Conservation (phyloP, 1,139 yeast species). For the Blastobotrys illinoisensis region DNA sequence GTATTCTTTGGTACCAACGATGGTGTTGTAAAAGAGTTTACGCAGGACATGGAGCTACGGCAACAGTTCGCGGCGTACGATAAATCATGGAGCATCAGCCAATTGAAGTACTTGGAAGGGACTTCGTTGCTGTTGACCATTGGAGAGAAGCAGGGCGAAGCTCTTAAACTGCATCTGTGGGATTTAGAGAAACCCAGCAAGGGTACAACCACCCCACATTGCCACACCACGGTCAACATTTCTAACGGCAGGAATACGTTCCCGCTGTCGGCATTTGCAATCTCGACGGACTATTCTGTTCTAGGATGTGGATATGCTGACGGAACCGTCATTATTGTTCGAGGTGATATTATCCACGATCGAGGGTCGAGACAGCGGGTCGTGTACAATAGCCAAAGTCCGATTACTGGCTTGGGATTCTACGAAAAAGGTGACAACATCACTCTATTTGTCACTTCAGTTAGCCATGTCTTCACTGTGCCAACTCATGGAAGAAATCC, state of each 20-base stretch:
- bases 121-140: slow-evolving; percentile 57
- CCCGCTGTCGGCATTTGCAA: slow-evolving; percentile 64
- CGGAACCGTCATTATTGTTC: slow-evolving; percentile 72
- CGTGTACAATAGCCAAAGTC: slow-evolving; percentile 55
- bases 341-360: slow-evolving; percentile 87
- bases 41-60: slow-evolving; percentile 42
- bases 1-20: slow-evolving; percentile 56
- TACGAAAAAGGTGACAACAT: slow-evolving; percentile 36
- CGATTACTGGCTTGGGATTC: slow-evolving; percentile 72
- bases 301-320: slow-evolving; percentile 82
- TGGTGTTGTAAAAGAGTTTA: slow-evolving; percentile 56
- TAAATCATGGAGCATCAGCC: slow-evolving; percentile 55
- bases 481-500: slow-evolving; percentile 74
- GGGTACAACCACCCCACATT: slow-evolving; percentile 32
- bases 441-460: slow-evolving; percentile 56
- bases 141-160: slow-evolving; percentile 65
- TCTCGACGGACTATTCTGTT: slow-evolving; percentile 54
- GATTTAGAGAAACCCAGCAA: slow-evolving; percentile 40
- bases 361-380: slow-evolving; percentile 84
- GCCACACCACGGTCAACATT: slow-evolving; percentile 40
- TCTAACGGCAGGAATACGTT: slow-evolving; percentile 58
- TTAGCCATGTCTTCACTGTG: slow-evolving; percentile 66
- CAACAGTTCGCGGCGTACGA: slow-evolving; percentile 56
- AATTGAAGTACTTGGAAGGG: slow-evolving; percentile 44
- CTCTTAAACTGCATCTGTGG: slow-evolving; percentile 69